Percentiles rank a stretch among this genome's conserved stretches.
These are phyloP conservation scores for Elsinoe australis DNA, from an alignment of 2,329 filamentous ascomycete genomes.

Conservation along the genomic window DNA sequence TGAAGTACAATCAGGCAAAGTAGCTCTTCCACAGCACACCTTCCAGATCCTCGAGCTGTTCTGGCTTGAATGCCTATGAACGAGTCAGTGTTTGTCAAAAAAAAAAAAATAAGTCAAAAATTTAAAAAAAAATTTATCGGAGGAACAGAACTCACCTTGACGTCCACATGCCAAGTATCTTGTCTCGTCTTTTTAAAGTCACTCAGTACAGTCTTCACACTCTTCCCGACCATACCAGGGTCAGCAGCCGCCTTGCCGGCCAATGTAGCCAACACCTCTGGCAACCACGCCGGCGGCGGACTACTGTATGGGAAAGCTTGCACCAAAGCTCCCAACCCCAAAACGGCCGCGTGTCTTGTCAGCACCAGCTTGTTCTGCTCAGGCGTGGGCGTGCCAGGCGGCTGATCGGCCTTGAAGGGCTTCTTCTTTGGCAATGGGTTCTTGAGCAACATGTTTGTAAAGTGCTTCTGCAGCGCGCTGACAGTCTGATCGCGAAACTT, in stretches of 20 bases:
- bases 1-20: conserved; percentile 75
- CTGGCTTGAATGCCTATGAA: conserved; percentile 66
- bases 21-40: conserved; percentile 99
- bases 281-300: conserved; percentile 88
- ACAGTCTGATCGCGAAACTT: conserved; percentile 73
- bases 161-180: conserved; percentile 96
- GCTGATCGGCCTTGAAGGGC: conserved; percentile 29
- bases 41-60: conserved; percentile 90
- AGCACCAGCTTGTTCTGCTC: conserved; percentile 71
- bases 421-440: conserved; percentile 75
- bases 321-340: conserved; percentile 83
- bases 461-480: conserved; percentile 64
- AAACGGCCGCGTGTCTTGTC: conserved; percentile 77
- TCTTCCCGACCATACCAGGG: conserved; percentile 86
- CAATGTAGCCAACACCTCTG: conserved; percentile 77
- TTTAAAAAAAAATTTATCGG: background rate
- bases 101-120: too few relatives aligned
- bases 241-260: conserved; percentile 81
- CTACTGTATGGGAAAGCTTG: conserved; percentile 95
- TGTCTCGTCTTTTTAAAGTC: conserved; percentile 99
- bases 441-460: conserved; percentile 65
- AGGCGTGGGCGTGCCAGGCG: conserved; percentile 57
- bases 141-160: conserved; percentile 62
- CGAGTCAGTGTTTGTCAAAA: conserved; percentile 18
- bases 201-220: conserved; percentile 84